phyloP scores from a whole-genome alignment of 1,284 basidiomycete genomes.

The Apiotrichum akiyoshidainum region DNA sequence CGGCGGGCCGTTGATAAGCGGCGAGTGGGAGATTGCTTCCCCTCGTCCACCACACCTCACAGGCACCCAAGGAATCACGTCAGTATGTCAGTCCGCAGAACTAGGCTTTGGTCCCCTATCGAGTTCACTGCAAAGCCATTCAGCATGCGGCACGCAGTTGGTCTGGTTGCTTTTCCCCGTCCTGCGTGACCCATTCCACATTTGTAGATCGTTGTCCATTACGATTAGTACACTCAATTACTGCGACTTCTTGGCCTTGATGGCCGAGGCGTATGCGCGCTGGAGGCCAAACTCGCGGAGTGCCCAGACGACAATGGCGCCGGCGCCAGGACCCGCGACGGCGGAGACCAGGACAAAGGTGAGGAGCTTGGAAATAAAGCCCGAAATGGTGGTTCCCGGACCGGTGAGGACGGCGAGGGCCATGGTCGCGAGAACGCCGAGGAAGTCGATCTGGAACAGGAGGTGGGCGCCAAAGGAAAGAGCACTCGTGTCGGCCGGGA shows the following conservation, averaged over 20 bases:
- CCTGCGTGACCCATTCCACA: too few relatives aligned
- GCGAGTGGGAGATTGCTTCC: too few relatives aligned
- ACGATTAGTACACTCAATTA: neutral
- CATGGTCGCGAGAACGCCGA: neutral
- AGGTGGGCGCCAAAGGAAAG: constrained; percentile 11
- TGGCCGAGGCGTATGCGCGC: neutral
- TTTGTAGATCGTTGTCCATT: too few relatives aligned
- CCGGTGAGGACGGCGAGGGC: neutral
- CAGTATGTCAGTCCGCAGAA: too few relatives aligned
- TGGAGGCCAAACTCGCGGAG: constrained; percentile 8
- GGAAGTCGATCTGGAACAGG: constrained; percentile 13
- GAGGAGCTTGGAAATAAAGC: constrained; percentile 1
- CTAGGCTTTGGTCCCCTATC: too few relatives aligned
- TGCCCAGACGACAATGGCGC: constrained; percentile 15
- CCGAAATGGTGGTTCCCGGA: neutral
- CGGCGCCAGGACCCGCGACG: constrained; percentile 14
- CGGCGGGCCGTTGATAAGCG: too few relatives aligned
- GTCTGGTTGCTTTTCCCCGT: too few relatives aligned
- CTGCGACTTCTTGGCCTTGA: neutral
- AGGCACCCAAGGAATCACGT: too few relatives aligned
- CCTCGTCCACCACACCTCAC: too few relatives aligned
- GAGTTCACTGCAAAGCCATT: too few relatives aligned
- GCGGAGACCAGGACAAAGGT: neutral
- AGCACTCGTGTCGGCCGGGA: neutral
- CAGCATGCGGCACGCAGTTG: too few relatives aligned